Evolutionary conservation across 108 stramenopile genomes (phyloP).

Genomic region (Asterionellopsis glacialis): DNA sequence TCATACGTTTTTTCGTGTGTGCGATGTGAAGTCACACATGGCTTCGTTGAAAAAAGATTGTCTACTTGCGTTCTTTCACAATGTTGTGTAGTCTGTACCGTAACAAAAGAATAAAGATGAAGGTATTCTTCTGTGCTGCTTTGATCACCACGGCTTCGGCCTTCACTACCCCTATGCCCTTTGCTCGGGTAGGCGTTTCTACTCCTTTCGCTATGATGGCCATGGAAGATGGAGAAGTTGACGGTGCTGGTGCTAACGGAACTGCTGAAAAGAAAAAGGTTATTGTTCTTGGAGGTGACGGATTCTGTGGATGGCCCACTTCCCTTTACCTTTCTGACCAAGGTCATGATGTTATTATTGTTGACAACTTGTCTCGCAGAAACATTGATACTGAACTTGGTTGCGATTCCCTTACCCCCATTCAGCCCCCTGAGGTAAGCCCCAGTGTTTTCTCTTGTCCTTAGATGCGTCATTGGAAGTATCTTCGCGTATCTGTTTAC

Average conservation of each 20-base stretch:
- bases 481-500: background rate
- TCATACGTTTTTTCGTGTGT: too few relatives aligned
- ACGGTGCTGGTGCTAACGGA: constrained; percentile 9
- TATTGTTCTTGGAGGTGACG: constrained; percentile 90
- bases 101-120: constrained; percentile 6
- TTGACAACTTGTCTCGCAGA: constrained; percentile 90
- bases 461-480: background rate
- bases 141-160: constrained; percentile 8
- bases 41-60: too few relatives aligned
- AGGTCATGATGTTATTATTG: constrained; percentile 90
- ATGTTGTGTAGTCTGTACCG: too few relatives aligned
- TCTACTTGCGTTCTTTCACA: too few relatives aligned
- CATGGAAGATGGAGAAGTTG: background rate
- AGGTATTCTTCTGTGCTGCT: constrained; percentile 2
- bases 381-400: constrained; percentile 94
- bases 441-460: constrained; percentile 1
- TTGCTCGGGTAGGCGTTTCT: background rate
- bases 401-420: constrained; percentile 93
- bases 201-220: background rate
- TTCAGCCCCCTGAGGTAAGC: constrained; percentile 76
- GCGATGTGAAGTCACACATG: too few relatives aligned
- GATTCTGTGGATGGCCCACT: constrained; percentile 99
- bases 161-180: constrained; percentile 7
- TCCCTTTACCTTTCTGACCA: constrained; percentile 86
- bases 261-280: constrained; percentile 76